phyloP scores from a whole-genome alignment of 176 grass and related monocot genomes.

The Musa acuminata region DNA sequence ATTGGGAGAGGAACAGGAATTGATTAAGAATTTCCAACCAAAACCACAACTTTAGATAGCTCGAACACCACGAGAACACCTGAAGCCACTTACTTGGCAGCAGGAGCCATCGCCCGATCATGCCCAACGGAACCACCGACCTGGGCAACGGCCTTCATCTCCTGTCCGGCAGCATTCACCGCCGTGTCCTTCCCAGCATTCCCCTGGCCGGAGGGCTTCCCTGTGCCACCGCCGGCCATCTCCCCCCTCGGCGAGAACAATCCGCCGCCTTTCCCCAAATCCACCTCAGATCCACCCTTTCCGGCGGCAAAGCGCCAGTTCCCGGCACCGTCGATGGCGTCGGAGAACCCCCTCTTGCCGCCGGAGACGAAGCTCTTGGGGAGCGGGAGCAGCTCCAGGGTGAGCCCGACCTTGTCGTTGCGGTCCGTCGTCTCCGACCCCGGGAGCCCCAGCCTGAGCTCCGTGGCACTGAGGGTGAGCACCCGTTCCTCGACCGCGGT shows the following conservation, averaged over 20 bases:
- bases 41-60: not conserved
- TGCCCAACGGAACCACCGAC: slow-evolving; percentile 22
- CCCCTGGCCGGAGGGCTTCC: not conserved
- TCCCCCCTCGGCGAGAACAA: slow-evolving; percentile 18
- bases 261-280: slow-evolving; percentile 23
- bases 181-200: slow-evolving; percentile 3
- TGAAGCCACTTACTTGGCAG: slow-evolving; percentile 51
- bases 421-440: slow-evolving; percentile 42
- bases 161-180: slow-evolving; percentile 18
- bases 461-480: slow-evolving; percentile 58
- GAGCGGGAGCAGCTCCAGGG: slow-evolving; percentile 73
- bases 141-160: slow-evolving; percentile 26
- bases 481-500: slow-evolving; percentile 1
- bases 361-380: slow-evolving; percentile 51
- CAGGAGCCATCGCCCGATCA: slow-evolving; percentile 24
- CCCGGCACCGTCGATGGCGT: slow-evolving; percentile 23
- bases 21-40: not conserved
- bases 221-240: not conserved
- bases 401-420: slow-evolving; percentile 29
- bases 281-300: slow-evolving; percentile 7
- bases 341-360: slow-evolving; percentile 69
- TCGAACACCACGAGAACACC: not conserved
- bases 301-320: slow-evolving; percentile 13
- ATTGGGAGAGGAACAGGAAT: not conserved
- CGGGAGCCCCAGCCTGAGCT: slow-evolving; percentile 77